Percentiles rank a stretch among this genome's conserved stretches.
phyloP scores from a whole-genome alignment of 2,329 filamentous ascomycete species.

The Lecanicillium sp. region DNA sequence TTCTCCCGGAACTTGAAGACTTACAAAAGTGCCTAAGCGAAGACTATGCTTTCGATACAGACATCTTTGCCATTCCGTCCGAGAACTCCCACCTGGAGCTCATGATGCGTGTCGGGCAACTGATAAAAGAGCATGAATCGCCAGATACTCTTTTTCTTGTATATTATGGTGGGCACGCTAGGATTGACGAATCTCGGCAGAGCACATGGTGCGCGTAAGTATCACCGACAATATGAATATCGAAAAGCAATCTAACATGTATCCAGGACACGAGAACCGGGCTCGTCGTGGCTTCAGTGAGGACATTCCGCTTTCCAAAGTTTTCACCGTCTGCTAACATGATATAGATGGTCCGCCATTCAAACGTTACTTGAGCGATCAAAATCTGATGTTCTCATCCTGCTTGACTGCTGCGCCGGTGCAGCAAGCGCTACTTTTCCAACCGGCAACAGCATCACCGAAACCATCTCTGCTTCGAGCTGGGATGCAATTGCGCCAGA shows the following conservation, averaged over 20 bases:
- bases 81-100: slow-evolving; percentile 53
- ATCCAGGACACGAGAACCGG: slow-evolving; percentile 40
- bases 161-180: slow-evolving; percentile 55
- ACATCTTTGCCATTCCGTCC: slow-evolving; percentile 52
- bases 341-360: slow-evolving; percentile 50
- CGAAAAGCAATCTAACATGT: slow-evolving; percentile 11
- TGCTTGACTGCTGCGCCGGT: slow-evolving; percentile 54
- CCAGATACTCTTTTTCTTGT: slow-evolving; percentile 51
- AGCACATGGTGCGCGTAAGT: slow-evolving; percentile 56
- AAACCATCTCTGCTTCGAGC: slow-evolving; percentile 56
- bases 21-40: slow-evolving; percentile 48
- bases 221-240: background rate
- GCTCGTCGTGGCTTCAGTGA: slow-evolving; percentile 51
- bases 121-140: slow-evolving; percentile 52
- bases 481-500: slow-evolving; percentile 57
- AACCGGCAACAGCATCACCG: slow-evolving; percentile 52
- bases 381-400: slow-evolving; percentile 50
- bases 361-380: slow-evolving; percentile 54
- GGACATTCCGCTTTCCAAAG: slow-evolving; percentile 17
- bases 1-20: slow-evolving; percentile 52
- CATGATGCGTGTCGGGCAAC: slow-evolving; percentile 49
- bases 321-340: slow-evolving; percentile 10
- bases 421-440: slow-evolving; percentile 55
- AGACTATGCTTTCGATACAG: slow-evolving; percentile 51
- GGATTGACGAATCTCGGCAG: slow-evolving; percentile 53